Percentiles rank a stretch among this genome's conserved stretches.
Evolutionary conservation across 495 filamentous ascomycete genomes (phyloP).

Genomic region (Trichoderma virens): DNA sequence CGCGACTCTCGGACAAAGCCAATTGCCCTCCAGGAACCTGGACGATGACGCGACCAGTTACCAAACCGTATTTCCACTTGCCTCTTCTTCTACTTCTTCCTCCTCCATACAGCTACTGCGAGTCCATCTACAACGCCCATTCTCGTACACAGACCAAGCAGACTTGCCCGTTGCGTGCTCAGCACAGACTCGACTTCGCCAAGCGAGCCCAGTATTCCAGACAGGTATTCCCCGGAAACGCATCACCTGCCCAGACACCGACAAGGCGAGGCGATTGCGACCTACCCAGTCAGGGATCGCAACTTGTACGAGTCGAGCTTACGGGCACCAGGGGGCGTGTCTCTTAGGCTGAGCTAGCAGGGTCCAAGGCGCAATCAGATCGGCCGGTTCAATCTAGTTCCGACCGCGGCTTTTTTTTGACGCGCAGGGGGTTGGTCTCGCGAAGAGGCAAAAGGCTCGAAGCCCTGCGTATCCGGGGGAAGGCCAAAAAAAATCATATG

Average conservation of each 20-base stretch:
- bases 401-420: conserved; percentile 8
- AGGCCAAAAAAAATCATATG: background rate
- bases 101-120: too few relatives aligned
- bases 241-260: background rate
- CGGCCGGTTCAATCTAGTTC: conserved; percentile 8
- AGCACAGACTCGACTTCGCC: background rate
- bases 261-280: background rate
- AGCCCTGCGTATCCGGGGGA: background rate
- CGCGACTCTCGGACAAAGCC: too few relatives aligned
- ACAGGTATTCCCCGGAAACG: background rate
- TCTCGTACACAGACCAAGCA: too few relatives aligned
- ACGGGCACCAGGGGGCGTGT: background rate
- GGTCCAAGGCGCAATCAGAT: conserved; percentile 1
- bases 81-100: too few relatives aligned
- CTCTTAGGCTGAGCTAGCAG: background rate
- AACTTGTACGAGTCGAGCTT: background rate
- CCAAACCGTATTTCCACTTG: too few relatives aligned
- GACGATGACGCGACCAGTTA: too few relatives aligned
- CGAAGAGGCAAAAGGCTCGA: background rate
- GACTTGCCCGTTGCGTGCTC: too few relatives aligned
- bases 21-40: too few relatives aligned
- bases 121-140: too few relatives aligned
- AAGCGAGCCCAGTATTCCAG: background rate
- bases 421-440: background rate
- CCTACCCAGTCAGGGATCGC: conserved; percentile 5